Conservation (phyloP, 805 yeast genomes). For the Geotrichum ghanense region DNA sequence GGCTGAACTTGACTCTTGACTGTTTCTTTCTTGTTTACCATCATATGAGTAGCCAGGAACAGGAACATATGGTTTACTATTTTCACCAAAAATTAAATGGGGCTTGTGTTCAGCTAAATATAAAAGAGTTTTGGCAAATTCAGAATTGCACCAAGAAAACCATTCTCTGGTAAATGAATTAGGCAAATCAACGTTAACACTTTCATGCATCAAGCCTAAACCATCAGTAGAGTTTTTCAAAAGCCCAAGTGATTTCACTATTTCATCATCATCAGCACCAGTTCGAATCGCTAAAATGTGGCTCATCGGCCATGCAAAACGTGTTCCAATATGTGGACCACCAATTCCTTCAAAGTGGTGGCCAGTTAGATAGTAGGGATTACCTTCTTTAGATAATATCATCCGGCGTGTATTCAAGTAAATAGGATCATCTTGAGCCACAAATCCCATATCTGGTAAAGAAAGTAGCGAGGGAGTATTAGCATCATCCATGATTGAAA, state of each 20-base stretch:
- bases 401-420: conserved; percentile 72
- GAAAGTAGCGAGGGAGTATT: conserved; percentile 75
- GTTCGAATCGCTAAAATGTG: conserved; percentile 67
- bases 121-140: conserved; percentile 78
- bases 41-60: too few species aligned
- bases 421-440: conserved; percentile 37
- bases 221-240: conserved; percentile 56
- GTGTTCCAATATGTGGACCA: conserved; percentile 80
- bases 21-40: too few species aligned
- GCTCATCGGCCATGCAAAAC: conserved; percentile 87
- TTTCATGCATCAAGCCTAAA: conserved; percentile 77
- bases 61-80: not conserved
- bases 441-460: conserved; percentile 67
- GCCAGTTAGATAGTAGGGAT: conserved; percentile 69
- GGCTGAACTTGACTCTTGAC: too few species aligned
- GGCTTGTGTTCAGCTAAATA: conserved; percentile 68
- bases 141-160: conserved; percentile 94
- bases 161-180: conserved; percentile 64
- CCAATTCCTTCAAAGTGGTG: conserved; percentile 64
- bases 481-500: conserved; percentile 78
- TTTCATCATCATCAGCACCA: conserved; percentile 59
- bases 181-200: conserved; percentile 50
- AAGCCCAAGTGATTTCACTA: conserved; percentile 34
- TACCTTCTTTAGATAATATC: conserved; percentile 57
- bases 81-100: conserved; percentile 41